Base-by-base conservation (phyloP, 371 early-diverging fungal genomes). In the Edhazardia aedis region DNA sequence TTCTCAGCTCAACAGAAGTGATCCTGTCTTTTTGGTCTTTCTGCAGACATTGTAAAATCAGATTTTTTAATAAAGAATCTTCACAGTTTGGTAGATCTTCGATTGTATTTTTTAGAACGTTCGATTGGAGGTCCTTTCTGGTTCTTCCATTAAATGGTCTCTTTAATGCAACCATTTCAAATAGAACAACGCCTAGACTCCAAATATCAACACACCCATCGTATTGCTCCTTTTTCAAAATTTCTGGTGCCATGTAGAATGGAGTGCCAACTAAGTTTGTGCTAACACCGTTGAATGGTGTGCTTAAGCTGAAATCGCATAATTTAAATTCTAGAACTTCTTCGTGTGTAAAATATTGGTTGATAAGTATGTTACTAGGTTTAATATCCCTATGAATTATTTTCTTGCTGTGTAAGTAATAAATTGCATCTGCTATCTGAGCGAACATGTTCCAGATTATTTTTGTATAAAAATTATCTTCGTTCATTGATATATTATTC, bases 241-340 rank as follows among this genome's bases (percentile, higher is more conserved):
- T 52, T 53, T 70, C 73, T 6, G 78, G 78, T 6, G 78, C 78
- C 4, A 88, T 83, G 56, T 84, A 85, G 9, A 51, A 51, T 2
- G 89, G 88, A 0, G 95, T 90, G 4, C 94, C 95, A 47, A 62
- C 59, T 14, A 36, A 21, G 1, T 46, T 48, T 55, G 4, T 62
- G n/a, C n/a, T n/a, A n/a, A n/a, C 60, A 26, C 28, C 18, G 14
- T 33, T 14, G 14, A 33, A 33, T 16, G 29, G 30, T 14, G 55
- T 58, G 2, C 69, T 38, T 4, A 67, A 42, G 18, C 60, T 53
- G 45, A 72, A 68, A 47, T 72, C 72, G 39, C 68, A 64, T 22
- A 72, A 53, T 25, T 67, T 63, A 29, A 72, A 56, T 33, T 72
- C 63, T 6, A 62, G 23, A 36, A 55, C 16, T 43, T 44, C 54